Base-by-base conservation (phyloP, 2,329 filamentous ascomycete genomes). In the Fusarium miscanthi region DNA sequence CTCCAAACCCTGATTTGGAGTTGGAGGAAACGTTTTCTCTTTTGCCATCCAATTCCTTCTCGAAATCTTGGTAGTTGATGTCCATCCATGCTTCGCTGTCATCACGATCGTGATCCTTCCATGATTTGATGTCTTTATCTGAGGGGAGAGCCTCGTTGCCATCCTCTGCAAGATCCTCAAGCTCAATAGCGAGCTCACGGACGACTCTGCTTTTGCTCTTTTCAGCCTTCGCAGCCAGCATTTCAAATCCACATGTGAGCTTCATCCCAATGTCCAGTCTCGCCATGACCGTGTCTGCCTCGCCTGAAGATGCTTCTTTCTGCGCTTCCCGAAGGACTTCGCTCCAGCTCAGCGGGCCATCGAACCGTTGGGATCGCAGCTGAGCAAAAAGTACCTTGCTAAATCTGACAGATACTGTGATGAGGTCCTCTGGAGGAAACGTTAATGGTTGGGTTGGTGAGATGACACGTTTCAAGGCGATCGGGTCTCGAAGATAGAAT, bases 71-170 rank as follows among this genome's bases (percentile, higher is more conserved):
- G 74, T 94, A 98, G 78, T 95, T 91, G 63, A 99, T 97, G 75
- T 98, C 91, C 72, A 99, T 86, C 96, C 96, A 99, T 27, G 89
- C 87, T 76, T 98, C 96, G 75, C 94, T 90, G 68, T 98, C 95
- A 54, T 95, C 89, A n/a, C 84, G 86, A 35, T 85, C 82, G 6
- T 79, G 78, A 35, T 86, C 81, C 40, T 87, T 85, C 95, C 96
- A 98, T 4, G 79, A 76, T 31, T 82, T 81, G 14, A 98, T 94
- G n/a, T 95, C 93, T 2, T 85, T 81, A 74, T 97, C 88, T 0
- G 86, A 89, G 0, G 96, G 95, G 2, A 98, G 84, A 31, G 75
- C 75, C 9, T 80, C 76, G 31, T 91, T 89, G 17, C 94, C 92
- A 5, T 94, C 94, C 59, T 90, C 89, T 13, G 90, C 86, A 4